Percentiles rank a stretch among this genome's conserved stretches.
phyloP scores from a whole-genome alignment of 257 asterid species.

The Perilla frutescens region DNA sequence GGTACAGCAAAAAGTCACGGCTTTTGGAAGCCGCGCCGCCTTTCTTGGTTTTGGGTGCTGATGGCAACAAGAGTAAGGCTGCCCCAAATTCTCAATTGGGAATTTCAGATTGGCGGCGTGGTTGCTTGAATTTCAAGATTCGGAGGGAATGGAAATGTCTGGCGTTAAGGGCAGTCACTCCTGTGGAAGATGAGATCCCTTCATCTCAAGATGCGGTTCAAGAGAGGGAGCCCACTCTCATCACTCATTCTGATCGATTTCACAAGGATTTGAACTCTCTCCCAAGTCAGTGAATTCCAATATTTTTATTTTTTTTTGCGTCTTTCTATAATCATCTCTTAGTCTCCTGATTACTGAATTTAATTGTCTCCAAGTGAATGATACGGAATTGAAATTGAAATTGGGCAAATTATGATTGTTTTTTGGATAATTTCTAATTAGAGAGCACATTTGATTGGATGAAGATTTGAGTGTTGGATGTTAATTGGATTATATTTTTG shows the following conservation, averaged over 20 bases:
- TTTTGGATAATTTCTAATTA: neutral
- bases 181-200: slow-evolving; percentile 68
- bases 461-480: neutral
- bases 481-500: slow-evolving; percentile 5
- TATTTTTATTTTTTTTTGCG: neutral
- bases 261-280: slow-evolving; percentile 77
- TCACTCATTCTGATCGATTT: slow-evolving; percentile 46
- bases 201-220: slow-evolving; percentile 45
- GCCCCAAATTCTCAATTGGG: slow-evolving; percentile 43
- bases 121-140: slow-evolving; percentile 52
- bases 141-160: slow-evolving; percentile 59
- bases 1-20: slow-evolving; percentile 46
- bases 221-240: slow-evolving; percentile 38
- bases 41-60: slow-evolving; percentile 43
- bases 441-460: slow-evolving; percentile 11
- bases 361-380: slow-evolving; percentile 10
- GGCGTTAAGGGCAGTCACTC: slow-evolving; percentile 53
- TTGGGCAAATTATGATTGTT: neutral
- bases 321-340: neutral
- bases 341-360: neutral
- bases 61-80: slow-evolving; percentile 19
- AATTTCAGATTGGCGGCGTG: slow-evolving; percentile 40
- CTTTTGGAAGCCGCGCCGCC: slow-evolving; percentile 55
- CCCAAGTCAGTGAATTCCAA: slow-evolving; percentile 65
- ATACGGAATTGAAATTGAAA: neutral